Conservation (phyloP, 2,329 filamentous ascomycete species). For the Fusarium sacchari region DNA sequence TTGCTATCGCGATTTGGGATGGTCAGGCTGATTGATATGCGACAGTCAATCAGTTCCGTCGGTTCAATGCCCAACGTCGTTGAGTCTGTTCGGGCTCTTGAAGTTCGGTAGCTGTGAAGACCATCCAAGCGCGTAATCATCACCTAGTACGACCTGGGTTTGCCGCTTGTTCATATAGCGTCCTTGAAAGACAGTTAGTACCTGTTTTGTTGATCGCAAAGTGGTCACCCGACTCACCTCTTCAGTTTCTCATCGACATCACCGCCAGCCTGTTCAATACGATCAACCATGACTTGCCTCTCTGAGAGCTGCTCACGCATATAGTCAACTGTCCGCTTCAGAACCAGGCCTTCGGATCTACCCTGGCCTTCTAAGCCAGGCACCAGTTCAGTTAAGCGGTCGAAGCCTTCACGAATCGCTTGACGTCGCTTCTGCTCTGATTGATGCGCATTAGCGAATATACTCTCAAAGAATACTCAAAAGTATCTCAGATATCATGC, state of each 20-base stretch:
- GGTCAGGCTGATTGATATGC: not conserved
- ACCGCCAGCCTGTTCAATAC: conserved; percentile 68
- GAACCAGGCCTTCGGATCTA: conserved; percentile 85
- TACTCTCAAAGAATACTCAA: no score
- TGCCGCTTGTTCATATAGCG: conserved; percentile 34
- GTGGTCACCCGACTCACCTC: conserved; percentile 48
- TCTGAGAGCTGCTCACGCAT: conserved; percentile 69
- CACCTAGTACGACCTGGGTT: conserved; percentile 28
- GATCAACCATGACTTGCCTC: conserved; percentile 65
- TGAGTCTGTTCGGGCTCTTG: not conserved
- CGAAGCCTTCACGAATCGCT: conserved; percentile 85
- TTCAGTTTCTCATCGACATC: conserved; percentile 61
- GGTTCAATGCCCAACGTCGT: not conserved
- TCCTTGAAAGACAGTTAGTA: conserved; percentile 27
- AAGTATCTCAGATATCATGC: not conserved
- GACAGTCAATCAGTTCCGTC: not conserved
- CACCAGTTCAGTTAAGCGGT: conserved; percentile 81
- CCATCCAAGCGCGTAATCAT: not conserved
- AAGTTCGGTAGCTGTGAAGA: not conserved
- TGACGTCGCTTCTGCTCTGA: conserved; percentile 58
- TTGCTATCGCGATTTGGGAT: not conserved
- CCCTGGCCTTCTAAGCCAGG: conserved; percentile 85
- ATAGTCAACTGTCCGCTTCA: conserved; percentile 75
- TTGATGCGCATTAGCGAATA: conserved; percentile 16
- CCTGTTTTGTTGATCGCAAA: not conserved